Percentiles rank a stretch among this genome's conserved stretches.
Conservation (phyloP, 768 basidiomycete genomes). For the Lactarius sanguifluus region DNA sequence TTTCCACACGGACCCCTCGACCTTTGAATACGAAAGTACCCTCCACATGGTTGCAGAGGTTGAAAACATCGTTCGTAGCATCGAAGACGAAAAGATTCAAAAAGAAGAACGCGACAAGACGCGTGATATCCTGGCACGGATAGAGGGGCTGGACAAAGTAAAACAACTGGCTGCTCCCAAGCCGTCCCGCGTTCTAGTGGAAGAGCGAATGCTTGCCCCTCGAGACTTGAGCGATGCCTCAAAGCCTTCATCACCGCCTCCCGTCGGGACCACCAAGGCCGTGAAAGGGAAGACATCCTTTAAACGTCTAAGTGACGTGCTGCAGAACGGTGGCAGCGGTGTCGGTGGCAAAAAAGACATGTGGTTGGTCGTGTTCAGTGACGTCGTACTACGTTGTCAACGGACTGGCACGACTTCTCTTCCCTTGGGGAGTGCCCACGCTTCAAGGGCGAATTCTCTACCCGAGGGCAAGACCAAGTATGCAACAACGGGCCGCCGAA, state of each 20-base stretch:
- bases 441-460: conserved; percentile 68
- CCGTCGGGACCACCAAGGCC: conserved; percentile 46
- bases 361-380: conserved; percentile 96
- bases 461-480: conserved; percentile 90
- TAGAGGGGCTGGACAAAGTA: conserved; percentile 94
- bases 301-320: conserved; percentile 87
- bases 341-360: conserved; percentile 76
- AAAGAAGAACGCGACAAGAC: conserved; percentile 96
- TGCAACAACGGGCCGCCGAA: conserved; percentile 75
- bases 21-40: conserved; percentile 96
- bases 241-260: conserved; percentile 37
- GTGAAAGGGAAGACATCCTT: conserved; percentile 85
- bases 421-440: conserved; percentile 67
- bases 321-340: conserved; percentile 53
- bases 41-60: conserved; percentile 96
- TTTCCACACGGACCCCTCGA: conserved; percentile 95
- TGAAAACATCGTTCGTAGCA: conserved; percentile 92
- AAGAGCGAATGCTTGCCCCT: conserved; percentile 62
- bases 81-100: conserved; percentile 97
- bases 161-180: conserved; percentile 91
- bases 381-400: conserved; percentile 91
- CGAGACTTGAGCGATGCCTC: conserved; percentile 32
- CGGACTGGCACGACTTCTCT: conserved; percentile 85
- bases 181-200: conserved; percentile 80
- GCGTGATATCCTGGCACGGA: conserved; percentile 91